phyloP scores from a whole-genome alignment of 2,329 filamentous ascomycete genomes.

The Colletotrichum higginsianum region DNA sequence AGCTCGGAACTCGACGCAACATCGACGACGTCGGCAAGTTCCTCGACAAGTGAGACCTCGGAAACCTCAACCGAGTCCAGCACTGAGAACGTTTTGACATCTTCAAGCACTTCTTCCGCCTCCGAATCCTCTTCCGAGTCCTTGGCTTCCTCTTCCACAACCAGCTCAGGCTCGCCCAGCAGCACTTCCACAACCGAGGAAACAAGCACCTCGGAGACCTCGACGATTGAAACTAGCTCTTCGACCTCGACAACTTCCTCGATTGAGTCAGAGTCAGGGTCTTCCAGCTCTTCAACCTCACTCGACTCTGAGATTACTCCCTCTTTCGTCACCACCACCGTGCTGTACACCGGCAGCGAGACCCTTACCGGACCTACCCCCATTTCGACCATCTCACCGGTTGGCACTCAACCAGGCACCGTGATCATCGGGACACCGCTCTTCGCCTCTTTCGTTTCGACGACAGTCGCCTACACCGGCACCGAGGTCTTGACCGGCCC shows the following conservation, averaged over 20 bases:
- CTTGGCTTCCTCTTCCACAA: background rate
- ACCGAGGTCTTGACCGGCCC: background rate
- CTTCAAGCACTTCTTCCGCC: background rate
- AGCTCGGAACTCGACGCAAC: background rate
- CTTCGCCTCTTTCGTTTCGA: conserved; percentile 3
- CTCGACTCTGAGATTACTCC: background rate
- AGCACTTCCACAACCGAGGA: background rate
- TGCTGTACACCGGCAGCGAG: conserved; percentile 16
- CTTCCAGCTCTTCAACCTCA: background rate
- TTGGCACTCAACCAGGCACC: conserved; percentile 27
- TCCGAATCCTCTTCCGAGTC: background rate
- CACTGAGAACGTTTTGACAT: background rate
- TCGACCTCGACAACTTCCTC: background rate
- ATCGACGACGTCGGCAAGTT: background rate
- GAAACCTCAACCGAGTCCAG: background rate
- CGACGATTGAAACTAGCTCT: background rate
- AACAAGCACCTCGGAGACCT: background rate
- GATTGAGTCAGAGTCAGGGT: too few relatives aligned
- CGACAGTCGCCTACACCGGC: conserved; percentile 11
- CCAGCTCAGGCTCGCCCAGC: background rate
- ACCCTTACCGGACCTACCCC: conserved; percentile 24
- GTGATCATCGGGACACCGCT: conserved; percentile 23
- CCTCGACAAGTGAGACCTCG: background rate
- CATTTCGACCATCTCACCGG: conserved; percentile 15
- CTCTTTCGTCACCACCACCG: conserved; percentile 5